A percentile compares a stretch with the other conserved stretches of the same genome.
Conservation (phyloP, 139 green algal species). For the Tetradesmus lagerheimii region DNA sequence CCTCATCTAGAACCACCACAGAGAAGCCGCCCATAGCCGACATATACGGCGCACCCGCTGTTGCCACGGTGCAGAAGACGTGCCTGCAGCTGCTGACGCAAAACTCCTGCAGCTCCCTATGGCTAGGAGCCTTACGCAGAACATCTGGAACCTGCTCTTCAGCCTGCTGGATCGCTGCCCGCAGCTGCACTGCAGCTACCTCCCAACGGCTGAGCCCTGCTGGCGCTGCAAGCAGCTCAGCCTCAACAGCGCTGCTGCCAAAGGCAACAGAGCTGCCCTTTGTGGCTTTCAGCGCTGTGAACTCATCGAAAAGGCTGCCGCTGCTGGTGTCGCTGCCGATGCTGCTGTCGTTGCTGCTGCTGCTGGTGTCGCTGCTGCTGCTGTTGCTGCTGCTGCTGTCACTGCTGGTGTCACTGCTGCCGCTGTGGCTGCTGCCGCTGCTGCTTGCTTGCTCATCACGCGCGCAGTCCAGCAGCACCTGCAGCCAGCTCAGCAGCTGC, state of each 20-base stretch:
- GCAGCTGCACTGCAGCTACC: not conserved
- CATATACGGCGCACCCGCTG: not conserved
- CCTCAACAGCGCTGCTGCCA: not conserved
- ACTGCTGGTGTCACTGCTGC: not conserved
- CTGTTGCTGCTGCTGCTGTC: not conserved
- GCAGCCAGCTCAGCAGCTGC: not conserved
- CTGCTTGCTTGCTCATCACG: not conserved
- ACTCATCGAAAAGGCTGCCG: not conserved
- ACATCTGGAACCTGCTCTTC: not conserved
- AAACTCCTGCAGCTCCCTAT: not conserved
- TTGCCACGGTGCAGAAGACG: constrained; percentile 48
- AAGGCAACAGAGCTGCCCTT: not conserved
- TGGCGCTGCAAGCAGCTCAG: not conserved
- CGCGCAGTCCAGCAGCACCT: not conserved
- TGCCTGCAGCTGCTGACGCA: not conserved
- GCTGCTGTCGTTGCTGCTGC: not conserved
- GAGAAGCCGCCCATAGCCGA: constrained; percentile 61
- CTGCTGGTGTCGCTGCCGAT: not conserved
- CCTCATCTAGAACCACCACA: constrained; percentile 82
- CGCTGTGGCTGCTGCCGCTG: not conserved
- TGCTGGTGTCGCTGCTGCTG: not conserved
- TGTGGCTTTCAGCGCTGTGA: not conserved
- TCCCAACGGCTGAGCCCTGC: not conserved
- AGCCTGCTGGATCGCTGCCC: not conserved
- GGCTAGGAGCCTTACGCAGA: not conserved